Conservation (phyloP, 768 basidiomycete species). For the Leccinum variicolor region DNA sequence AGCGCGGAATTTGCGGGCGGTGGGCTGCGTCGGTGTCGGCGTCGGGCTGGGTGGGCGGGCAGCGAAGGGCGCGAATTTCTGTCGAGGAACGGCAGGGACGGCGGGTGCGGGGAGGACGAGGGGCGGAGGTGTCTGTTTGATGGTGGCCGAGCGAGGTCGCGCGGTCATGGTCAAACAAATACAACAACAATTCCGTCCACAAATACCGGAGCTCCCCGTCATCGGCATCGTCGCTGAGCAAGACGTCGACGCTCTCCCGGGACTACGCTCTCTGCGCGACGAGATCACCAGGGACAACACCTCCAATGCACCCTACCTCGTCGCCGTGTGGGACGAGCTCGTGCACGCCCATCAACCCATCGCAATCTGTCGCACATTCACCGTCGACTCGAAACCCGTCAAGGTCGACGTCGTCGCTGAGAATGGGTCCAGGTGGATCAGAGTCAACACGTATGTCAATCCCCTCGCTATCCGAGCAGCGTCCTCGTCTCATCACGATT, state of each 20-base stretch:
- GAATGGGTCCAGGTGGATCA: conserved; percentile 73
- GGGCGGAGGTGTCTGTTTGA: conserved; percentile 33
- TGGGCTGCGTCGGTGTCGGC: conserved; percentile 60
- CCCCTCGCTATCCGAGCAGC: too few relatives aligned
- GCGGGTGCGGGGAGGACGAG: conserved; percentile 56
- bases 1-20: conserved; percentile 39
- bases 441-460: conserved; percentile 90
- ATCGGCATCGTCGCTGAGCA: conserved; percentile 22
- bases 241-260: conserved; percentile 30
- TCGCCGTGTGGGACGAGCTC: conserved; percentile 82
- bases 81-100: not conserved
- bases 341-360: conserved; percentile 56
- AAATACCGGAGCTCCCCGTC: conserved; percentile 27
- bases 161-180: conserved; percentile 2
- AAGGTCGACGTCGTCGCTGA: conserved; percentile 84
- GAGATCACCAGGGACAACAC: conserved; percentile 42
- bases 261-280: conserved; percentile 39
- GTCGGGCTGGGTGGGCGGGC: conserved; percentile 49
- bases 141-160: conserved; percentile 21
- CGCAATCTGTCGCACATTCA: conserved; percentile 57
- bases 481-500: not conserved
- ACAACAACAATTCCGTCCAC: not conserved
- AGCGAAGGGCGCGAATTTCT: not conserved
- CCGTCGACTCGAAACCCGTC: conserved; percentile 26
- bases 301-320: conserved; percentile 77